Conservation (phyloP, 164 flowering plant genomes). For the Vitis labrusca region DNA sequence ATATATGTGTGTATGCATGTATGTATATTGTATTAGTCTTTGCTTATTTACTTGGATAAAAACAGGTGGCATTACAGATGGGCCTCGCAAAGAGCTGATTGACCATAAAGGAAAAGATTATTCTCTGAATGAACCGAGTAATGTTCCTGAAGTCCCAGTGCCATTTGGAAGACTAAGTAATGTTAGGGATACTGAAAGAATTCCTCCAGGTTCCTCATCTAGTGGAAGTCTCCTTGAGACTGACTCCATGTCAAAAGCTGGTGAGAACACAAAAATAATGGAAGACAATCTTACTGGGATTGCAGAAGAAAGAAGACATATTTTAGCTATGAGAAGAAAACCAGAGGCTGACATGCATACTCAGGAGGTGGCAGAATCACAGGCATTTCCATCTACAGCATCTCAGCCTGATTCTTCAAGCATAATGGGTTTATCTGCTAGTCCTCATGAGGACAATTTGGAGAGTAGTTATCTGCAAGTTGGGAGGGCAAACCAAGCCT, state of each 20-base stretch:
- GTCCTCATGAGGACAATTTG: slow-evolving; percentile 30
- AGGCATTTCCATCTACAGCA: slow-evolving; percentile 17
- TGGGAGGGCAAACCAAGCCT: slow-evolving; percentile 29
- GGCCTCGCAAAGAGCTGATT: slow-evolving; percentile 40
- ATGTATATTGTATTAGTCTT: background rate
- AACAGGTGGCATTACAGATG: slow-evolving; percentile 51
- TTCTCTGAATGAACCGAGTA: slow-evolving; percentile 32
- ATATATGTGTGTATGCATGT: background rate
- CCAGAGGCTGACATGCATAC: slow-evolving; percentile 39
- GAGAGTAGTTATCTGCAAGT: slow-evolving; percentile 29
- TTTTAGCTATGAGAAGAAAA: slow-evolving; percentile 31
- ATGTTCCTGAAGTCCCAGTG: slow-evolving; percentile 31
- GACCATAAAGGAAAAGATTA: slow-evolving; percentile 52
- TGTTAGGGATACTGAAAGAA: slow-evolving; percentile 37
- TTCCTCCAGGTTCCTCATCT: slow-evolving; percentile 40
- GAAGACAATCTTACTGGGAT: slow-evolving; percentile 32
- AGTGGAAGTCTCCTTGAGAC: slow-evolving; percentile 41
- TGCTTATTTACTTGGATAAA: slow-evolving; percentile 13
- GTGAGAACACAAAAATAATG: slow-evolving; percentile 28
- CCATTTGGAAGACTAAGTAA: slow-evolving; percentile 38
- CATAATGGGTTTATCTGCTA: slow-evolving; percentile 27
- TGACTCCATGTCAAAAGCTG: slow-evolving; percentile 36
- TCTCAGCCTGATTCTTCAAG: slow-evolving; percentile 27
- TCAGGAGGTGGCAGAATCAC: slow-evolving; percentile 43
- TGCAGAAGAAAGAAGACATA: slow-evolving; percentile 47